Percentiles rank a stretch among this genome's conserved stretches.
These are phyloP conservation scores for Chaetoscypha palmicola DNA, from an alignment of 2,329 filamentous ascomycete species.

Conservation along the genomic window DNA sequence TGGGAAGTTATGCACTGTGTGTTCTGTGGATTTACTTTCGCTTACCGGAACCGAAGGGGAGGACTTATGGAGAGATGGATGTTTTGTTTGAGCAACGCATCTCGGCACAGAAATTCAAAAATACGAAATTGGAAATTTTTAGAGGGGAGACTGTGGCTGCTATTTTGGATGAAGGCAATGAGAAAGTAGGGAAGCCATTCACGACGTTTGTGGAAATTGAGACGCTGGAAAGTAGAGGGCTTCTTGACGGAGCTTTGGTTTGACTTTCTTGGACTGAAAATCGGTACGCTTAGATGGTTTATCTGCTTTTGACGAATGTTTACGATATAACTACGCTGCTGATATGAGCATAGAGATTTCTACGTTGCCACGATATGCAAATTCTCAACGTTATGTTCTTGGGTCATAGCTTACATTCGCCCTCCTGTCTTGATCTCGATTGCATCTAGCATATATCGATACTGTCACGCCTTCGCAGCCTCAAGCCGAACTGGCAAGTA, in stretches of 20 bases:
- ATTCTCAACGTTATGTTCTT: not conserved
- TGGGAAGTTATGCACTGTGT: conserved; percentile 33
- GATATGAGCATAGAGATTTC: not conserved
- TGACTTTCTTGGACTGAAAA: too few relatives aligned
- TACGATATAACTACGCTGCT: not conserved
- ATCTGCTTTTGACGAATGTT: not conserved
- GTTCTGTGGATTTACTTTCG: conserved; percentile 35
- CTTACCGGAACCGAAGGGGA: conserved; percentile 47
- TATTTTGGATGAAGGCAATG: not conserved
- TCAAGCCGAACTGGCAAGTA: too few relatives aligned
- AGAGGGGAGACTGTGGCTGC: not conserved
- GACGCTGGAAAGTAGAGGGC: not conserved
- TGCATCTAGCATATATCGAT: too few relatives aligned
- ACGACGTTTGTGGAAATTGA: not conserved
- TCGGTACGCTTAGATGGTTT: not conserved
- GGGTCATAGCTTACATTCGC: not conserved
- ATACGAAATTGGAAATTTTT: conserved; percentile 7
- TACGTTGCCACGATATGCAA: not conserved
- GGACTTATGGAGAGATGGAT: conserved; percentile 79
- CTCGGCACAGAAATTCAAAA: conserved; percentile 3
- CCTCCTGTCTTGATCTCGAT: too few relatives aligned
- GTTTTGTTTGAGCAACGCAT: conserved; percentile 64
- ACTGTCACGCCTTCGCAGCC: too few relatives aligned
- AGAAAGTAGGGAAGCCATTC: not conserved
- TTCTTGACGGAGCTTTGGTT: not conserved